A percentile compares a stretch with the other conserved stretches of the same genome.
Evolutionary conservation across 2,329 filamentous ascomycete genomes (phyloP).

Genomic region (Scytalidium lignicola): DNA sequence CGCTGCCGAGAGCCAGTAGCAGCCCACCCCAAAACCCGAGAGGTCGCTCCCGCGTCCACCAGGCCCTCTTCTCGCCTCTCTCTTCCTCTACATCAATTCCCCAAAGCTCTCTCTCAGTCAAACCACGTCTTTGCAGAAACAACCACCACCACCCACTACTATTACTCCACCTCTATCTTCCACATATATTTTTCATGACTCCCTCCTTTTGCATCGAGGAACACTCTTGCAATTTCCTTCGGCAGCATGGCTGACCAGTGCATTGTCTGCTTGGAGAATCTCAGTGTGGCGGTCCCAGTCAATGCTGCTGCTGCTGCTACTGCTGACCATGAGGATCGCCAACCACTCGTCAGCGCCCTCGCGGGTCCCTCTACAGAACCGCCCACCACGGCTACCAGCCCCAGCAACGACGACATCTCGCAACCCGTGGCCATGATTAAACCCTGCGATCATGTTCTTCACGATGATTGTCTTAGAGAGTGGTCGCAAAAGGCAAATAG

Average conservation of each 20-base stretch:
- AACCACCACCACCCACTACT: background rate
- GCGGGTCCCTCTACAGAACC: constrained; percentile 12
- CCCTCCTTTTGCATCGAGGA: constrained; percentile 11
- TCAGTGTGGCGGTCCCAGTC: constrained; percentile 29
- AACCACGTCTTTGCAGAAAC: background rate
- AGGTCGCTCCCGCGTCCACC: background rate
- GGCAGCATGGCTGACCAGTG: constrained; percentile 53
- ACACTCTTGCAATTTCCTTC: constrained; percentile 14
- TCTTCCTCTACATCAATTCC: background rate
- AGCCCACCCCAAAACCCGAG: background rate
- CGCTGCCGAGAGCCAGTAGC: background rate
- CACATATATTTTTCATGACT: constrained; percentile 20
- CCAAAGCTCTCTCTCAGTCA: background rate
- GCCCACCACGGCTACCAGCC: constrained; percentile 18
- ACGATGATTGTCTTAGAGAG: constrained; percentile 85
- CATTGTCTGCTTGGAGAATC: constrained; percentile 63
- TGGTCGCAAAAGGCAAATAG: constrained; percentile 98
- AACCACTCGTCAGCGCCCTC: constrained; percentile 14
- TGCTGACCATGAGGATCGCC: constrained; percentile 14
- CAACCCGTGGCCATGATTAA: constrained; percentile 51
- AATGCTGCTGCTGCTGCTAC: constrained; percentile 3
- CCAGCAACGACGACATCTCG: constrained; percentile 14
- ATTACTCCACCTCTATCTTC: background rate
- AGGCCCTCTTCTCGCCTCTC: constrained; percentile 3
- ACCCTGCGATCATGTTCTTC: constrained; percentile 85